A percentile compares a stretch with the other conserved stretches of the same genome.
Conservation (phyloP, 2,329 filamentous ascomycete genomes). For the Ustulina deusta region DNA sequence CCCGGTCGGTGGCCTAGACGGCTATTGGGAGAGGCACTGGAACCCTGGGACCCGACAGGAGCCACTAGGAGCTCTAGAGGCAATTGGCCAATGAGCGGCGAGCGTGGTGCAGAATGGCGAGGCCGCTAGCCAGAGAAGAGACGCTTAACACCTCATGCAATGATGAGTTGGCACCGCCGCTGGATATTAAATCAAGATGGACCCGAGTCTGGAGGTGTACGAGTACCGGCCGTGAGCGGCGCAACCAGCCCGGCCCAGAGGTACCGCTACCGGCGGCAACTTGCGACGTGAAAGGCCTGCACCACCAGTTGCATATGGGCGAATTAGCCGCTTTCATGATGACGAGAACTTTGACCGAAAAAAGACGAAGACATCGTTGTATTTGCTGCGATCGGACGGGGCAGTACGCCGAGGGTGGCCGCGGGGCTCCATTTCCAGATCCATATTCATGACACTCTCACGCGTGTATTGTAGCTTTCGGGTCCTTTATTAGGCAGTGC, state of each 20-base stretch:
- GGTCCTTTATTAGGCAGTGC: slow-evolving; percentile 14
- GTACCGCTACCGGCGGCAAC: slow-evolving; percentile 49
- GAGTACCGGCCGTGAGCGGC: slow-evolving; percentile 46
- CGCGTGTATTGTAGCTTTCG: slow-evolving; percentile 9
- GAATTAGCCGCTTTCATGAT: slow-evolving; percentile 47
- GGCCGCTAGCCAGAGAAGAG: slow-evolving; percentile 58
- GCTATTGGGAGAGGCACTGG: slow-evolving; percentile 45
- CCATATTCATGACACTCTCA: slow-evolving; percentile 28
- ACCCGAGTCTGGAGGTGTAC: slow-evolving; percentile 52
- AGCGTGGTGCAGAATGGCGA: slow-evolving; percentile 50
- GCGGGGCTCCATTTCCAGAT: slow-evolving; percentile 28
- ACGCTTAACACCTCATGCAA: slow-evolving; percentile 70
- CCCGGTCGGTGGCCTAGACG: slow-evolving; percentile 48
- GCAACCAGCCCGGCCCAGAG: slow-evolving; percentile 40
- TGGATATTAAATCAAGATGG: slow-evolving; percentile 68
- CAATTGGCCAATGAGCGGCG: slow-evolving; percentile 47
- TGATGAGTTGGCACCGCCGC: slow-evolving; percentile 81
- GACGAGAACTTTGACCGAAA: slow-evolving; percentile 46
- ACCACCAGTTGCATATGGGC: slow-evolving; percentile 49
- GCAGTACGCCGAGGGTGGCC: slow-evolving; percentile 39
- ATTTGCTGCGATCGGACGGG: slow-evolving; percentile 42
- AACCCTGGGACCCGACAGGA: slow-evolving; percentile 51
- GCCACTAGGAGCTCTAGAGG: slow-evolving; percentile 47
- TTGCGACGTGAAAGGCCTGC: slow-evolving; percentile 43
- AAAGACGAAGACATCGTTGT: slow-evolving; percentile 44